Evolutionary conservation across 768 basidiomycete genomes (phyloP), one percentile per base, ranked within the genome.

Genomic region (Coprinellus micaceus): DNA sequence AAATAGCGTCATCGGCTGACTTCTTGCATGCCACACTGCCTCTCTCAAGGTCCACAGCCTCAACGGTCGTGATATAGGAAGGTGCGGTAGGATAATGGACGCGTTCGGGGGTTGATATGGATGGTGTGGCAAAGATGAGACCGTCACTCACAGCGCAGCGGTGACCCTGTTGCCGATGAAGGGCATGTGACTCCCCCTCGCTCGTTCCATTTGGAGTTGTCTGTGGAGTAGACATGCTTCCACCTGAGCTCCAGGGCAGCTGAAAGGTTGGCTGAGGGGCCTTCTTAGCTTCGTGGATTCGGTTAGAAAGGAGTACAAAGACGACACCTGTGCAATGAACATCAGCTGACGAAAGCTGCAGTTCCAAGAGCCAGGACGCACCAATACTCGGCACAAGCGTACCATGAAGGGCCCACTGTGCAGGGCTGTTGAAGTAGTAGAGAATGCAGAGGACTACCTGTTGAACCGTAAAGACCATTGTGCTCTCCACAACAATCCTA

Each of bases 381-480:
- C 41, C 41, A 11, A 44, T 44, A 19, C 41, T 44, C 41, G 41
- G 41, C 10, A 19, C 9, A 44, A 44, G 41, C 11, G 21, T 22
- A 9, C 7, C 9, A 19, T 44, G 10, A 19, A 44, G 21, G 41
- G 21, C 19, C 10, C 21, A 19, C 10, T 44, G 19, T 19, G 21
- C 6, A 7, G 41, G 41, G 21, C 41, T 44, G 41, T 19, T 7
- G 11, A 44, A n/a, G 13, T 30, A 30, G 30, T n/a, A 15, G n/a
- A 37, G n/a, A 13, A 51, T 36, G 17, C 25, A 5, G 4, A 51
- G 25, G 6, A 51, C 21, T 11, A 51, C 26, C 21, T 51, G 50
- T 21, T 51, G 50, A 36, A 51, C 28, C 6, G 50, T 51, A 22
- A 51, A 51, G 15, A 49, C 10, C 47, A 49, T 49, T 13, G 47